These are phyloP conservation scores for Botrytis fabae DNA, from an alignment of 2,329 filamentous ascomycete species.

Conservation along the genomic window DNA sequence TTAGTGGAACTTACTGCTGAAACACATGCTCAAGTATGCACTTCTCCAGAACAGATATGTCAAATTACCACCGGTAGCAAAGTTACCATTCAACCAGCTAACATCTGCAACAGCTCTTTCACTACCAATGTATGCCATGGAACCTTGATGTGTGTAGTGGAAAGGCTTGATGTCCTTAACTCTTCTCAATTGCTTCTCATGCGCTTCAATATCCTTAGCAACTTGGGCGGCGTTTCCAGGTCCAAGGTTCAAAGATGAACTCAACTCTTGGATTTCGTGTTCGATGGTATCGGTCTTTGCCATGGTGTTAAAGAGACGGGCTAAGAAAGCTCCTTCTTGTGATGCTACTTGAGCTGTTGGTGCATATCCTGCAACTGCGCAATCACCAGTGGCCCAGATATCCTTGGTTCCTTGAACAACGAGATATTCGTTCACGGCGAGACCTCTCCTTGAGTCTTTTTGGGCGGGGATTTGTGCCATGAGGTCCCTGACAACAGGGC, in stretches of 20 bases:
- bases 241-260: slow-evolving; percentile 59
- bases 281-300: slow-evolving; percentile 89
- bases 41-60: slow-evolving; percentile 99
- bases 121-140: slow-evolving; percentile 94
- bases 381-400: slow-evolving; percentile 97
- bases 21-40: slow-evolving; percentile 99
- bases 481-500: slow-evolving; percentile 85
- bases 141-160: slow-evolving; percentile 97
- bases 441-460: slow-evolving; percentile 89
- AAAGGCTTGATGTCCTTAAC: slow-evolving; percentile 97
- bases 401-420: slow-evolving; percentile 96
- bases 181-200: slow-evolving; percentile 83
- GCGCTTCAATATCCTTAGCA: slow-evolving; percentile 74
- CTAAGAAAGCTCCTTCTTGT: slow-evolving; percentile 94
- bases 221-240: slow-evolving; percentile 66
- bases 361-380: slow-evolving; percentile 94
- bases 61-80: slow-evolving; percentile 87
- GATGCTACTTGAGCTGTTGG: slow-evolving; percentile 95
- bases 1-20: slow-evolving; percentile 76
- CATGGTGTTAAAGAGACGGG: slow-evolving; percentile 97
- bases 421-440: slow-evolving; percentile 97
- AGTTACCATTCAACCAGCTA: slow-evolving; percentile 94
- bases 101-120: slow-evolving; percentile 98
- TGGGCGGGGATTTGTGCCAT: slow-evolving; percentile 92
- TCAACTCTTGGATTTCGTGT: slow-evolving; percentile 69